Evolutionary conservation across 2,329 filamentous ascomycete species (phyloP).

Genomic region (Nemania sp.): DNA sequence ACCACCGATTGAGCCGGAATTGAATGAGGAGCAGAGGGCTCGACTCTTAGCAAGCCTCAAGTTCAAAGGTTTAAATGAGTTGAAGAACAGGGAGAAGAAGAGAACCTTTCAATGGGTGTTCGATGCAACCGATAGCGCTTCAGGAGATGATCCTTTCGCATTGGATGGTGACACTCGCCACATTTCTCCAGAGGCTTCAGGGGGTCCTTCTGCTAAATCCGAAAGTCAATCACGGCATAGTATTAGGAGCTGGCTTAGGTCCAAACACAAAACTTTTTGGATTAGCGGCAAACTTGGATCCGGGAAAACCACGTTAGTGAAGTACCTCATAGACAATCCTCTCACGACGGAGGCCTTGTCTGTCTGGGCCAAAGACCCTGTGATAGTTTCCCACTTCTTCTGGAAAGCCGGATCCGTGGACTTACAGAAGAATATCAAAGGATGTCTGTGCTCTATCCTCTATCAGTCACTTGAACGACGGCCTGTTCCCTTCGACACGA

Average conservation of each 20-base stretch:
- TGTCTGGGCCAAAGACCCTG: neutral
- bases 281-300: neutral
- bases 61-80: neutral
- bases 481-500: neutral
- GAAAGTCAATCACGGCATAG: neutral
- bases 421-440: neutral
- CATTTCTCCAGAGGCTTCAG: neutral
- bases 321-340: neutral
- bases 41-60: neutral
- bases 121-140: neutral
- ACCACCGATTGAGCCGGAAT: too few species aligned
- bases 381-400: neutral
- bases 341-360: neutral
- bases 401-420: neutral
- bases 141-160: neutral
- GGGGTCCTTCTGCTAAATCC: neutral
- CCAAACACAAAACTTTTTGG: neutral
- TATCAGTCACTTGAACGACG: neutral
- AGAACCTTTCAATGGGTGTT: neutral
- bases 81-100: neutral
- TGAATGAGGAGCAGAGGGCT: neutral
- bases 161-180: neutral
- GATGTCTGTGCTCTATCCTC: neutral
- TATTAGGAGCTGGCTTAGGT: neutral
- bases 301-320: neutral